Conservation (phyloP, 495 filamentous ascomycete genomes). For the Trichoderma erinaceum region DNA sequence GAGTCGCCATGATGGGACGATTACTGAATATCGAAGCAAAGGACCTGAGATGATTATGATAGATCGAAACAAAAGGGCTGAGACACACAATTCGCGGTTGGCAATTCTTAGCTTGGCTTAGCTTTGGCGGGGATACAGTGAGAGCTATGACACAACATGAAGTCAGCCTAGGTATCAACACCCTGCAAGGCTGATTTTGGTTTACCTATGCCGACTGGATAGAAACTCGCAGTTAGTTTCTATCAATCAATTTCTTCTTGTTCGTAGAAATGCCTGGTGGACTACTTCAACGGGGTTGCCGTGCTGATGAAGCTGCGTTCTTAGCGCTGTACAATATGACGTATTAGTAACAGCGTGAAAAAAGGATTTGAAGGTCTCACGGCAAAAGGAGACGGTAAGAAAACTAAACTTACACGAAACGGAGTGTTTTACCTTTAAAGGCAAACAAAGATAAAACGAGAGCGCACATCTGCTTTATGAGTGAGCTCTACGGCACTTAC, state of each 20-base stretch:
- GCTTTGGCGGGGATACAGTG: neutral
- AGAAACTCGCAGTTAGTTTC: too few species aligned
- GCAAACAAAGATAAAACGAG: neutral
- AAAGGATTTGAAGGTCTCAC: neutral
- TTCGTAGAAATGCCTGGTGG: too few species aligned
- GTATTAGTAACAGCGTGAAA: neutral
- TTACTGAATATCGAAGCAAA: neutral
- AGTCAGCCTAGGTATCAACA: too few species aligned
- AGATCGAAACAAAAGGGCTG: neutral
- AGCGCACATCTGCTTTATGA: neutral
- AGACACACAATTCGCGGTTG: neutral
- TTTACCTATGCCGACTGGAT: too few species aligned
- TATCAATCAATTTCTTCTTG: too few species aligned
- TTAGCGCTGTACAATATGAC: neutral
- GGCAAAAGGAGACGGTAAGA: neutral
- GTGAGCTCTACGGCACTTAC: neutral
- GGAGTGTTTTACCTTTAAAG: neutral
- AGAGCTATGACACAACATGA: too few species aligned
- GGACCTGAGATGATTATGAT: neutral
- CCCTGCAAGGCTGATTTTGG: too few species aligned
- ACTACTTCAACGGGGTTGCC: too few species aligned
- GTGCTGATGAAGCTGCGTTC: too few species aligned
- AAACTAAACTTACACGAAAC: neutral
- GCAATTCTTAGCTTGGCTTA: neutral
- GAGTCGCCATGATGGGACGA: neutral